Evolutionary conservation across 148 eudicot species (phyloP).

Genomic region (Rhododendron ovatum): DNA sequence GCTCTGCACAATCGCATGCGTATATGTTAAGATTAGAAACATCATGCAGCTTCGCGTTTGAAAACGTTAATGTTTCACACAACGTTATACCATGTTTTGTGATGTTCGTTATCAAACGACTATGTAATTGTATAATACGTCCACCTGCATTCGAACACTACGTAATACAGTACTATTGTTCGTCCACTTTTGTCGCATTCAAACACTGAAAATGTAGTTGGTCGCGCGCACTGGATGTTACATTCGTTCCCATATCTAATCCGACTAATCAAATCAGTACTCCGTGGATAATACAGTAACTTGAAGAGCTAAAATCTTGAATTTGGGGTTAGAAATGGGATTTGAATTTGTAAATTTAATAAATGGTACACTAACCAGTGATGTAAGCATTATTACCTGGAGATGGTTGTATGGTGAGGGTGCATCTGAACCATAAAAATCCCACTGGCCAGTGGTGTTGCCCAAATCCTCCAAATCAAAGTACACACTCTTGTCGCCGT

Average conservation of each 20-base stretch:
- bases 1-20: slow-evolving; percentile 54
- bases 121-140: neutral
- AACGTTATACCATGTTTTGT: neutral
- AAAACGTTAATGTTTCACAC: neutral
- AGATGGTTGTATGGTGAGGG: slow-evolving; percentile 92
- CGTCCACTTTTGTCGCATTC: neutral
- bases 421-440: slow-evolving; percentile 98
- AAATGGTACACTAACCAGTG: neutral
- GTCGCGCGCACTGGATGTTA: neutral
- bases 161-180: neutral
- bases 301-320: neutral
- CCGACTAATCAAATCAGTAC: neutral
- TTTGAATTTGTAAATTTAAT: neutral
- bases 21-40: neutral
- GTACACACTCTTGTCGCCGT: slow-evolving; percentile 96
- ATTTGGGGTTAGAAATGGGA: neutral
- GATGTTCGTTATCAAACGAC: neutral
- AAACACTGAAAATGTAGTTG: neutral
- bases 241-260: no score
- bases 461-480: slow-evolving; percentile 92
- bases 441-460: slow-evolving; percentile 99
- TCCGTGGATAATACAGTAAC: neutral
- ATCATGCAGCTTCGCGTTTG: neutral
- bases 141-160: neutral
- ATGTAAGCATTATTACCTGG: slow-evolving; percentile 44